phyloP scores from a whole-genome alignment of 495 filamentous ascomycete species.

The Aspergillus saccharolyticus region DNA sequence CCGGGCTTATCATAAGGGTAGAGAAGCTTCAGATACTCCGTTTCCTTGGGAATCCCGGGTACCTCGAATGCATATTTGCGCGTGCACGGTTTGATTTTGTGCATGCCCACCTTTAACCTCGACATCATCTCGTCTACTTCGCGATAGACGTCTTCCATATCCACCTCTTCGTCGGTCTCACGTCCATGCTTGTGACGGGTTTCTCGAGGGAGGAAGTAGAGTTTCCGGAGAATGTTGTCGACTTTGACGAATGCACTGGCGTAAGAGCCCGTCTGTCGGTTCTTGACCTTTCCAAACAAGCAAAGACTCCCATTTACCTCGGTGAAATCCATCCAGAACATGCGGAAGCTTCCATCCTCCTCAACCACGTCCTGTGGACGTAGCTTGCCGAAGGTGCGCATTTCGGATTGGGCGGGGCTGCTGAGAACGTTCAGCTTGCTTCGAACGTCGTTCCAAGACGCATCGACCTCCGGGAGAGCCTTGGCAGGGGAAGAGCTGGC shows the following conservation, averaged over 20 bases:
- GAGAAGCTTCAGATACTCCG: slow-evolving; percentile 85
- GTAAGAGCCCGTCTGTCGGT: slow-evolving; percentile 72
- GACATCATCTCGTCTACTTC: slow-evolving; percentile 86
- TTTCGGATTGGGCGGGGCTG: slow-evolving; percentile 57
- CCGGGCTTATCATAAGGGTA: slow-evolving; percentile 82
- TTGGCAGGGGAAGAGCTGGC: slow-evolving; percentile 71
- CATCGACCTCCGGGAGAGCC: slow-evolving; percentile 54
- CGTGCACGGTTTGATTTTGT: slow-evolving; percentile 86
- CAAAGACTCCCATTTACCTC: slow-evolving; percentile 89
- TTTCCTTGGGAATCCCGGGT: slow-evolving; percentile 77
- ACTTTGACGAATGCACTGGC: slow-evolving; percentile 95
- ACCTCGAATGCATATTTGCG: slow-evolving; percentile 97
- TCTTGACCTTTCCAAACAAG: slow-evolving; percentile 92
- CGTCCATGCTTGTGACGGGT: slow-evolving; percentile 57
- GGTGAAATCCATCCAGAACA: slow-evolving; percentile 97
- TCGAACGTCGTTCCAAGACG: slow-evolving; percentile 90
- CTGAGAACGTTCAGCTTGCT: slow-evolving; percentile 80
- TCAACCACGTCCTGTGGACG: slow-evolving; percentile 76
- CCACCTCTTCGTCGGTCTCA: slow-evolving; percentile 73
- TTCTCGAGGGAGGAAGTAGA: slow-evolving; percentile 87
- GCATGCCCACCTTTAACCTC: slow-evolving; percentile 72
- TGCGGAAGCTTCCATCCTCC: slow-evolving; percentile 81
- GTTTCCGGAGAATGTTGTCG: slow-evolving; percentile 87
- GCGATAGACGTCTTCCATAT: slow-evolving; percentile 82
- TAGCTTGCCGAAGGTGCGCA: slow-evolving; percentile 67